A percentile compares a stretch with the other conserved stretches of the same genome.
These are phyloP conservation scores for Isochrysis galbana DNA, from an alignment of 78 protist species.

Conservation along the genomic window DNA sequence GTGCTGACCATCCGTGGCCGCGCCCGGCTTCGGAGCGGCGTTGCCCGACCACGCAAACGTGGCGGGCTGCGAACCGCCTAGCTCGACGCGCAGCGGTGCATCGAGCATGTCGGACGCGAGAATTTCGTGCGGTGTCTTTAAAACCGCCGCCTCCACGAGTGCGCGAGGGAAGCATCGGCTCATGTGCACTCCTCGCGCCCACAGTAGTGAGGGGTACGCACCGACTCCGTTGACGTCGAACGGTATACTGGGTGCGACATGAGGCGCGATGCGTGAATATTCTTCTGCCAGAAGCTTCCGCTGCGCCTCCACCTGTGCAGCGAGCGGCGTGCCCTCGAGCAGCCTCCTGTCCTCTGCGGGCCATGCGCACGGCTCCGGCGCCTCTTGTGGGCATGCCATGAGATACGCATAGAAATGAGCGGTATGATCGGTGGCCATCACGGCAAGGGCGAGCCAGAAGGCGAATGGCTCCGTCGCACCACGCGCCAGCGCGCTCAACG, in stretches of 20 bases:
- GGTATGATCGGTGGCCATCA: neutral
- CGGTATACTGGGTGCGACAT: neutral
- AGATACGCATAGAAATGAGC: neutral
- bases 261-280: neutral
- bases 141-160: neutral
- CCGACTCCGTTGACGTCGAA: neutral
- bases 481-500: neutral
- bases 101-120: neutral
- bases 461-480: neutral
- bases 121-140: neutral
- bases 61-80: too few species aligned
- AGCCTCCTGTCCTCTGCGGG: neutral
- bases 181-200: slow-evolving; percentile 8
- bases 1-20: too few species aligned
- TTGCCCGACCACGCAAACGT: too few species aligned
- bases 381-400: neutral
- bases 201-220: neutral
- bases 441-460: slow-evolving; percentile 6
- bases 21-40: too few species aligned
- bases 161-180: neutral
- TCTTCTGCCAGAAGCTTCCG: neutral
- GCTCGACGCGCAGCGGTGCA: neutral
- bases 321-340: slow-evolving; percentile 10
- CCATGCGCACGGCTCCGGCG: slow-evolving; percentile 6
- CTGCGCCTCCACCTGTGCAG: neutral